phyloP scores from a whole-genome alignment of 768 basidiomycete genomes.

The Kwoniella mangroviensis region DNA sequence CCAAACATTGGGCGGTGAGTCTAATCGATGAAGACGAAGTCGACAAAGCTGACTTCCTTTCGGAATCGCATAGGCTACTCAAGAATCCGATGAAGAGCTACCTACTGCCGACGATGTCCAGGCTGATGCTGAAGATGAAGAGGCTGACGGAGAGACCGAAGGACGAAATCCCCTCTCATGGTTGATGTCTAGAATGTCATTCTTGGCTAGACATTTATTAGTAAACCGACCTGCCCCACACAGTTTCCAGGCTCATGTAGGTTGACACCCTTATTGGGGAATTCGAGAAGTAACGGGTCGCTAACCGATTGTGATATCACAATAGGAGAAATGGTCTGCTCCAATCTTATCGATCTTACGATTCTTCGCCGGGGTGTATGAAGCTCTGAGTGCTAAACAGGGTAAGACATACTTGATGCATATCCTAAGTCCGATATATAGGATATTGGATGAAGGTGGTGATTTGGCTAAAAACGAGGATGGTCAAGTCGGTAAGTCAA shows the following conservation, averaged over 20 bases:
- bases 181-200: slow-evolving; percentile 93
- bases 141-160: slow-evolving; percentile 46
- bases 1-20: slow-evolving; percentile 69
- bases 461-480: slow-evolving; percentile 37
- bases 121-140: slow-evolving; percentile 38
- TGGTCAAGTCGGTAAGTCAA: slow-evolving; percentile 39
- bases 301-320: background rate
- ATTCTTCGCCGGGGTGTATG: slow-evolving; percentile 92
- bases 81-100: background rate
- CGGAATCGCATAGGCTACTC: background rate
- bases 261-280: background rate
- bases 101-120: slow-evolving; percentile 29
- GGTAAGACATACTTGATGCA: slow-evolving; percentile 78
- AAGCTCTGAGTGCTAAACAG: slow-evolving; percentile 66
- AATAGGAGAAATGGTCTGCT: slow-evolving; percentile 77
- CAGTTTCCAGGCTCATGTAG: slow-evolving; percentile 23
- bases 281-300: no score
- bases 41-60: background rate
- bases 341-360: slow-evolving; percentile 79
- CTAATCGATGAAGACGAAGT: background rate
- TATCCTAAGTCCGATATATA: slow-evolving; percentile 82
- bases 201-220: slow-evolving; percentile 64
- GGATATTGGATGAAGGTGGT: slow-evolving; percentile 79
- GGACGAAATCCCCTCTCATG: slow-evolving; percentile 69
- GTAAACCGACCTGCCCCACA: slow-evolving; percentile 47